Evolutionary conservation across 306 rosid species (phyloP), one percentile per base, ranked within the genome.

Genomic region (Begonia loranthoides): DNA sequence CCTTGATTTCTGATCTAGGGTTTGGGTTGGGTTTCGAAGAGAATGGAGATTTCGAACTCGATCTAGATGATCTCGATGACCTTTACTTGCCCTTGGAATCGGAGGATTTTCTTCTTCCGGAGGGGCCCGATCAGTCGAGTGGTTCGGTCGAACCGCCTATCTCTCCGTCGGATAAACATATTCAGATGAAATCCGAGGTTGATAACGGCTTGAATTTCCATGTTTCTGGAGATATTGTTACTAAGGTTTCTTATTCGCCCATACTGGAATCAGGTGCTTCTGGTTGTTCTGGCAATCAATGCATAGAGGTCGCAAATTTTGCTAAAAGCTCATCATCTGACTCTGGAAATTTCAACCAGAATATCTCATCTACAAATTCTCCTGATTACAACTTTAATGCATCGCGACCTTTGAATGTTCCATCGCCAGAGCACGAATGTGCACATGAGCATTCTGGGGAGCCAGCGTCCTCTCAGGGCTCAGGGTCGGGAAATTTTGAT

Each of bases 381-480:
- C 59, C 54, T 8, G 70, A 59, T 9, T 34, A 50, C 16, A 59
- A 43, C 33, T 50, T 67, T 0, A 41, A 48, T 45, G 73, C 61
- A 7, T 64, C 51, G 12, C 45, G 56, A 33, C 55, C 34, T 56
- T 56, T 63, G 49, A 62, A 54, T 21, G 36, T 19, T 10, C 56
- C 49, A 3, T 74, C 70, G 19, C 65, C 60, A 1, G 79, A 68
- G 9, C 54, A 57, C 9, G 81, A 28, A 28, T 52, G 53, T 17
- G 77, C 70, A n/a, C 68, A 55, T 50, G 87, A 76, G 9, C 59
- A 45, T 12, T 79, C 82, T 1, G 66, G 74, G 11, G 87, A 58
- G 36, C 70, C 80, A 3, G 68, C 57, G 12, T 90, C 93, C 12
- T 86, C 99, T 19, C 92, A 74, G 60, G 93, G 87, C 19, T 89